Conservation (phyloP, 164 flowering plant genomes). For the Stephania cephalantha region DNA sequence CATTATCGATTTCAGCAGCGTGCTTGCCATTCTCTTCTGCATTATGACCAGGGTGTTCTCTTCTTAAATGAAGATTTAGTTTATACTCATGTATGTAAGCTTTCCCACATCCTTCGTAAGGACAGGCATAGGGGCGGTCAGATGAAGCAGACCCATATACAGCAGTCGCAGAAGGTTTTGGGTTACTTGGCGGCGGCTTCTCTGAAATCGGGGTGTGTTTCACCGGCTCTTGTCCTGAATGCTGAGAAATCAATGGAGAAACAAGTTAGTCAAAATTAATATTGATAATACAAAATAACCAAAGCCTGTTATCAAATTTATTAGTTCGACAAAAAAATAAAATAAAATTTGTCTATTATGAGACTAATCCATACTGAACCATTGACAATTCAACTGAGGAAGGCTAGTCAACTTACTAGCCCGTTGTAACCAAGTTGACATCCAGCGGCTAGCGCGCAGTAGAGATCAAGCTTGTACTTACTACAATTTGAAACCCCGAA, state of each 20-base stretch:
- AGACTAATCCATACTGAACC: no score
- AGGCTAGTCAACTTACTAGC: no score
- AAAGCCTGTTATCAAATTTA: neutral
- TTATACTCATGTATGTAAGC: slow-evolving; percentile 96
- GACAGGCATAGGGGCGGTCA: slow-evolving; percentile 88
- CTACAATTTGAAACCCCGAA: no score
- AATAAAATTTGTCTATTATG: no score
- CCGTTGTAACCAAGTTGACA: no score
- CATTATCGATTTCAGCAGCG: slow-evolving; percentile 45
- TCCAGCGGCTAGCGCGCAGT: no score
- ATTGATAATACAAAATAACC: neutral
- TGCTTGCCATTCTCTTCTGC: slow-evolving; percentile 65
- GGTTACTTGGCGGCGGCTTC: slow-evolving; percentile 40
- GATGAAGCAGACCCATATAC: slow-evolving; percentile 60
- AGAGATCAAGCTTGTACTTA: no score
- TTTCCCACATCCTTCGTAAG: slow-evolving; percentile 87
- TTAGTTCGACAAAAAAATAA: no score
- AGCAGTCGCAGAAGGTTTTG: slow-evolving; percentile 40
- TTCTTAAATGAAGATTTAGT: slow-evolving; percentile 82
- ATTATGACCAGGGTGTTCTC: slow-evolving; percentile 86
- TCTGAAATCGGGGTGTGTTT: slow-evolving; percentile 59
- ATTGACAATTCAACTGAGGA: no score
- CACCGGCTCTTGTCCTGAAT: slow-evolving; percentile 23
- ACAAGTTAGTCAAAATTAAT: neutral
- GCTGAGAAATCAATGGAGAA: slow-evolving; percentile 26